Percentiles rank a stretch among this genome's conserved stretches.
Evolutionary conservation across 140 eudicot genomes (phyloP).

Genomic region (Flaveria floridana): DNA sequence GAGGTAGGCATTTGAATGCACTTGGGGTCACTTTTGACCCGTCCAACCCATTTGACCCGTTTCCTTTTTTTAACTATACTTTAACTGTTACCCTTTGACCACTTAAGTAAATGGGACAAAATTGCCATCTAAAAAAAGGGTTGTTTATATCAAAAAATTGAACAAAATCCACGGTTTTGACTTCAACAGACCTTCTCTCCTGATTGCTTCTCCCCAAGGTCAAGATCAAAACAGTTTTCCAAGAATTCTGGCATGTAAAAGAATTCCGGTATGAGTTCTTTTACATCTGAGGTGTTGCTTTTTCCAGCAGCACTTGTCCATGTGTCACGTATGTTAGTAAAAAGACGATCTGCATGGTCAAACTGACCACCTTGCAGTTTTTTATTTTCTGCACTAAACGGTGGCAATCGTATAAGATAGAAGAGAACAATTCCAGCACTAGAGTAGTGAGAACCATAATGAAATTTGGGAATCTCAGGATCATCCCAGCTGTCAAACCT

Average conservation of each 20-base stretch:
- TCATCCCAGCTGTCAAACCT: constrained; percentile 99
- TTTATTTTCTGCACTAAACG: constrained; percentile 87
- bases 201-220: constrained; percentile 96
- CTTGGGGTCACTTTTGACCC: not conserved
- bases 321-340: constrained; percentile 76
- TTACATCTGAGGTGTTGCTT: constrained; percentile 97
- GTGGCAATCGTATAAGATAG: constrained; percentile 92
- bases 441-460: constrained; percentile 98
- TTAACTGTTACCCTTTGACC: not conserved
- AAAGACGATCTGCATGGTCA: constrained; percentile 99
- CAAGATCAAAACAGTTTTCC: constrained; percentile 80
- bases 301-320: constrained; percentile 97
- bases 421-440: constrained; percentile 99
- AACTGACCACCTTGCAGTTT: constrained; percentile 99
- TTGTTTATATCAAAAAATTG: not conserved
- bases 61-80: constrained; percentile 1
- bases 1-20: constrained; percentile 6
- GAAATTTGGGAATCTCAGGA: constrained; percentile 97
- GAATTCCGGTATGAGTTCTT: constrained; percentile 93
- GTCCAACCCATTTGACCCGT: constrained; percentile 16
- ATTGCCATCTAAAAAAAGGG: not conserved
- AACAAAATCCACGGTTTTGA: constrained; percentile 8
- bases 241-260: constrained; percentile 93
- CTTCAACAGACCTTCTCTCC: constrained; percentile 81
- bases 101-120: constrained; percentile 3